A percentile compares a stretch with the other conserved stretches of the same genome.
Evolutionary conservation across 1,284 basidiomycete genomes (phyloP).

Genomic region (Nidula niveotomentosa): DNA sequence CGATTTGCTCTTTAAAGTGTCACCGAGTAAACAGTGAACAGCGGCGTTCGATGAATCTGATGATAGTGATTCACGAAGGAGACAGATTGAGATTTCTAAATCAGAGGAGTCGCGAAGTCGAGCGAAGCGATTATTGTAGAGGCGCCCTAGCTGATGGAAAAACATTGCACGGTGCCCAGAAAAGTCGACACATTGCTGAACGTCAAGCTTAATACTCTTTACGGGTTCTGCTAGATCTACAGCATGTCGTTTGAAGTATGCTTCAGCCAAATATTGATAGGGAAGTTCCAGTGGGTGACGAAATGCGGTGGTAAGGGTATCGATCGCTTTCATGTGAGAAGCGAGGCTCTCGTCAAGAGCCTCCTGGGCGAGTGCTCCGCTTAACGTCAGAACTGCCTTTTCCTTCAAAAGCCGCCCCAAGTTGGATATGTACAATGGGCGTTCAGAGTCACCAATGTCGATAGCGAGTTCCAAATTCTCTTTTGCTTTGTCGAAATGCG

Average conservation of each 20-base stretch:
- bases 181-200: constrained; percentile 1
- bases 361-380: neutral
- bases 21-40: constrained; percentile 1
- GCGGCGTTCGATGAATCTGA: neutral
- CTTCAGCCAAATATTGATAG: constrained; percentile 6
- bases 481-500: constrained; percentile 7
- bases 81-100: constrained; percentile 1
- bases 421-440: constrained; percentile 10
- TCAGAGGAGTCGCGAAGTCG: constrained; percentile 1
- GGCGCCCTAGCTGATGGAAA: constrained; percentile 3
- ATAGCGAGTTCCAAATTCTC: constrained; percentile 4
- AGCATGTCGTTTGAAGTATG: constrained; percentile 6
- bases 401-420: constrained; percentile 10
- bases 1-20: constrained; percentile 4
- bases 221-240: neutral
- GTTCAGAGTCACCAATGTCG: constrained; percentile 6
- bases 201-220: neutral
- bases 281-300: constrained; percentile 3
- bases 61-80: constrained; percentile 4
- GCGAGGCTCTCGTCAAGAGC: constrained; percentile 6
- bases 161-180: constrained; percentile 7
- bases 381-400: constrained; percentile 1
- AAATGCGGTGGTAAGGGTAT: constrained; percentile 3
- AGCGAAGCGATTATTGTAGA: constrained; percentile 3
- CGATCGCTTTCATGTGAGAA: constrained; percentile 7